These are phyloP conservation scores for Beta macrorhiza DNA, from an alignment of 179 eudicot genomes.

Conservation along the genomic window DNA sequence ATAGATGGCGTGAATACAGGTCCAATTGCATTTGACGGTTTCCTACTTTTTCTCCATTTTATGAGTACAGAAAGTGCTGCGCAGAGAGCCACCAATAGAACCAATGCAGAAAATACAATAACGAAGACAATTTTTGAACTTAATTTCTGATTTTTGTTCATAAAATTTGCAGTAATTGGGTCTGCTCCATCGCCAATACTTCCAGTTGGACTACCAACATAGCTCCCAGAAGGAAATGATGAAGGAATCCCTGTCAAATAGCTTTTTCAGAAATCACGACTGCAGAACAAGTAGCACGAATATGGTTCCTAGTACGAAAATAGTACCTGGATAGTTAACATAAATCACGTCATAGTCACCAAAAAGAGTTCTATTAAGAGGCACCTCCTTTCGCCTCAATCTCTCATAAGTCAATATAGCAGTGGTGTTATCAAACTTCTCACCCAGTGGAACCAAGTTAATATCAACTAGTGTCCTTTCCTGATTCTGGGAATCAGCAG, in stretches of 20 bases:
- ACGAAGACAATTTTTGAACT: constrained; percentile 56
- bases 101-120: constrained; percentile 74
- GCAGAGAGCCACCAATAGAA: constrained; percentile 59
- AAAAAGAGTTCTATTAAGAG: constrained; percentile 75
- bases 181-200: constrained; percentile 45
- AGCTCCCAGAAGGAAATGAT: constrained; percentile 45
- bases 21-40: constrained; percentile 61
- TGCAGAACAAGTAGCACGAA: constrained; percentile 6
- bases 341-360: constrained; percentile 70
- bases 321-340: constrained; percentile 78
- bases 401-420: constrained; percentile 74
- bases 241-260: constrained; percentile 70
- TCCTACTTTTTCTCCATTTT: constrained; percentile 65
- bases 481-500: constrained; percentile 75
- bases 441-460: constrained; percentile 85
- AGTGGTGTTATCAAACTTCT: constrained; percentile 85
- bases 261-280: constrained; percentile 7
- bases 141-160: constrained; percentile 53
- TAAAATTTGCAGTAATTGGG: constrained; percentile 75
- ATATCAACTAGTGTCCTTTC: constrained; percentile 73
- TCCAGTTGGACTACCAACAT: constrained; percentile 63
- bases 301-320: neutral
- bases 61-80: constrained; percentile 59
- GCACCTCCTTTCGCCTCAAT: constrained; percentile 69
- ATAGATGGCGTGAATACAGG: constrained; percentile 58